A percentile compares a stretch with the other conserved stretches of the same genome.
Conservation (phyloP, 2,329 filamentous ascomycete genomes). For the Pseudogymnoascus sp. region DNA sequence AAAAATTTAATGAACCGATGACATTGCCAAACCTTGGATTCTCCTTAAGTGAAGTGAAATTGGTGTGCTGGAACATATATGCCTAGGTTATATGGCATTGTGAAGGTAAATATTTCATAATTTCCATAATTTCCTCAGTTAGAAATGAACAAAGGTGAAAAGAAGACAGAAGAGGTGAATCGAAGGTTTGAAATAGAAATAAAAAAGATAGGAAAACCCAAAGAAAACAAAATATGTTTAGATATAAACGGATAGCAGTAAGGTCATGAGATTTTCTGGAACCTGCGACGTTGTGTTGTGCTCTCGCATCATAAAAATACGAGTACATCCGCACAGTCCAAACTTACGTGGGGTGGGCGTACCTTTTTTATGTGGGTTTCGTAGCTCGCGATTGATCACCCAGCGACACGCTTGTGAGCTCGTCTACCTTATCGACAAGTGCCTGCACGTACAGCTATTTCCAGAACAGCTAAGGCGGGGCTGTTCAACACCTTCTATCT, state of each 20-base stretch:
- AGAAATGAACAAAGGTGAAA: background rate
- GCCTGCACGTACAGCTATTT: constrained; percentile 9
- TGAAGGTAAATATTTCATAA: background rate
- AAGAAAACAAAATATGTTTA: background rate
- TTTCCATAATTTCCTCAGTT: background rate
- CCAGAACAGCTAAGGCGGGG: constrained; percentile 8
- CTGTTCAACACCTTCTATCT: constrained; percentile 1
- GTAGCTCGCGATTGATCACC: constrained; percentile 7
- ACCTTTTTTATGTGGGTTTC: background rate
- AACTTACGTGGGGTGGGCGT: constrained; percentile 7
- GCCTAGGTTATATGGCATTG: background rate
- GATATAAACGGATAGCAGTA: background rate
- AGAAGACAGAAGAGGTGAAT: background rate
- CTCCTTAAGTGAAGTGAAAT: background rate
- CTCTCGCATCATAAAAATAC: background rate
- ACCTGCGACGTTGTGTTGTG: background rate
- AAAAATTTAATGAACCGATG: constrained; percentile 3
- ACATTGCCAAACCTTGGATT: background rate
- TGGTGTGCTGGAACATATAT: background rate
- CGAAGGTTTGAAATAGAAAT: background rate
- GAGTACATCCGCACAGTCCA: background rate
- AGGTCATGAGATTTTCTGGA: background rate
- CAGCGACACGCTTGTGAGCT: constrained; percentile 7
- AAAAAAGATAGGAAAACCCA: background rate
- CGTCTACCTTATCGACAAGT: constrained; percentile 10